These are phyloP conservation scores for Citrullus amarus DNA, from an alignment of 306 rosid species.

Conservation along the genomic window DNA sequence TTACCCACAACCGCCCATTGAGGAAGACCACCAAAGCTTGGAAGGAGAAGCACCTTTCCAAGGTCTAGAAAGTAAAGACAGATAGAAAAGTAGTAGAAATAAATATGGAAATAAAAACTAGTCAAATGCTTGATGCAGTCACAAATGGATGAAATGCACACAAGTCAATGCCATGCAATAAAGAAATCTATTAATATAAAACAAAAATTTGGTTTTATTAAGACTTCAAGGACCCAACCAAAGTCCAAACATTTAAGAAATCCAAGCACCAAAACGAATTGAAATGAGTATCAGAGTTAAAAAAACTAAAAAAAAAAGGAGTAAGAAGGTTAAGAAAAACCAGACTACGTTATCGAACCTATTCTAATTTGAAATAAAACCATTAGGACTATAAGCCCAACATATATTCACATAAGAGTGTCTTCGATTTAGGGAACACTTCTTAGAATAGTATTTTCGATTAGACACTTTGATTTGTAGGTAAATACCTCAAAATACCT, in stretches of 20 bases:
- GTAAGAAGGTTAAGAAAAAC: background rate
- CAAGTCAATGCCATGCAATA: background rate
- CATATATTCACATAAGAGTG: background rate
- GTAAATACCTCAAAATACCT: background rate
- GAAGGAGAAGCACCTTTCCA: conserved; percentile 78
- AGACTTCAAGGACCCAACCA: background rate
- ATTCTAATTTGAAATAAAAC: background rate
- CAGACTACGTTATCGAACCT: background rate
- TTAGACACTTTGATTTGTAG: background rate
- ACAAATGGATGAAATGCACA: background rate
- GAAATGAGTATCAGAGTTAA: background rate
- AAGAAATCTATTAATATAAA: background rate
- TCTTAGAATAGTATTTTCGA: background rate
- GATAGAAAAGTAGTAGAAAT: background rate
- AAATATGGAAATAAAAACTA: background rate
- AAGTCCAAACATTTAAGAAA: background rate
- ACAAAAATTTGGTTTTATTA: background rate
- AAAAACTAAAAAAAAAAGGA: background rate
- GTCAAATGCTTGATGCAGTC: background rate
- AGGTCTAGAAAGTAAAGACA: conserved; percentile 32
- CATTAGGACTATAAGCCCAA: background rate
- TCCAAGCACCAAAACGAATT: background rate
- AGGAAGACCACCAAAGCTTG: conserved; percentile 78
- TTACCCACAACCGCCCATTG: conserved; percentile 86
- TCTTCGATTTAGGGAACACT: background rate